Base-by-base conservation (phyloP, 345 rosid species). In the Kandelia obovata region DNA sequence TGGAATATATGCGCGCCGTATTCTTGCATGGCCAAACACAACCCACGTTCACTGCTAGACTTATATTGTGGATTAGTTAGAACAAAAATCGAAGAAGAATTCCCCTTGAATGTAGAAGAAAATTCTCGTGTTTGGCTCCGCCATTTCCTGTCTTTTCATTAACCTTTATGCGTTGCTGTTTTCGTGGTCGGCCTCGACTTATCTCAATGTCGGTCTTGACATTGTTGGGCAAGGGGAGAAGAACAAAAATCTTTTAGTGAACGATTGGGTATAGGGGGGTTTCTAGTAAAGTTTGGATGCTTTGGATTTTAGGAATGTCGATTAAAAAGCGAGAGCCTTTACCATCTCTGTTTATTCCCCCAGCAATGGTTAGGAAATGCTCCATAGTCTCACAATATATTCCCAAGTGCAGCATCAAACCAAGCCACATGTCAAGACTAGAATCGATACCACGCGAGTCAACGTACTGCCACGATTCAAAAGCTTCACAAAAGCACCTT, bases 1-100 rank as follows among this genome's bases (percentile, higher is more conserved):
- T 1, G n/a, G 75, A 67, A 78, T 67, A 71, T 74, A 59, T 78
- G 63, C 73, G 37, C 58, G 31, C 19, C 49, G 17, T 0, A 43
- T 43, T 43, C 58, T 58, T 63, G 67, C 58, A 26, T 31, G 65
- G 68, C 9, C 55, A 23, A 26, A 46, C 8, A 8, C 17, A 17
- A 52, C 55, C 68, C 63, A 57, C n/a, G 21, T 28, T 55, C 15
- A 26, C 13, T 20, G 39, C 17, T 56, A 21, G 59, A 25, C 13
- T 23, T 23, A 1, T 9, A 1, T 27, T 8, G 7, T 21, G 25
- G 30, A 23, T 56, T 11, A 56, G 26, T 30, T 21, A 56, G 59
- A 56, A 56, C 23, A 4, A 25, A 56, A 43, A 43, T 43, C 46
- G 4, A 43, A 43, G 16, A 15, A 13, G 19, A 43, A 43, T 43